A percentile compares a stretch with the other conserved stretches of the same genome.
phyloP scores from a whole-genome alignment of 345 rosid species.

The Erodium maritimum region DNA sequence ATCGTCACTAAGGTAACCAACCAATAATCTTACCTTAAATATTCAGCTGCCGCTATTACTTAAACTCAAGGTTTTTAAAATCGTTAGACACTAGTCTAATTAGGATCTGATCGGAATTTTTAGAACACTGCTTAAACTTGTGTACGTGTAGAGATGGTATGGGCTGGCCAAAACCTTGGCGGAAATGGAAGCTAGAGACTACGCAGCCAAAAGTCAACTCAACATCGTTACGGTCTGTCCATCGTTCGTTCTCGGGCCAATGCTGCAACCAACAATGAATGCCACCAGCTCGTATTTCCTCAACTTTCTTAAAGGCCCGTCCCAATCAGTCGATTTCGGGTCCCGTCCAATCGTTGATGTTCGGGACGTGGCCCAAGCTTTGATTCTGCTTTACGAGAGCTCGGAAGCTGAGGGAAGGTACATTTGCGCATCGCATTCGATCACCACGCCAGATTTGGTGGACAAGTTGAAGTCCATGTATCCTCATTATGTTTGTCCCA shows the following conservation, averaged over 20 bases:
- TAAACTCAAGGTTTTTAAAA: too few species aligned
- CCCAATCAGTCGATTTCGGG: slow-evolving; percentile 18
- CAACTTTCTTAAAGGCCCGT: slow-evolving; percentile 48
- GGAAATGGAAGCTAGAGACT: slow-evolving; percentile 58
- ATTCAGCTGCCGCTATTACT: background rate
- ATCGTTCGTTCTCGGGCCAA: slow-evolving; percentile 39
- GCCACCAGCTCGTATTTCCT: slow-evolving; percentile 42
- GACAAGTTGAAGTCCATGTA: slow-evolving; percentile 39
- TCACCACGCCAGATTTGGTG: slow-evolving; percentile 21
- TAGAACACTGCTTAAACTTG: background rate
- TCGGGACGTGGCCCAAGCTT: slow-evolving; percentile 23
- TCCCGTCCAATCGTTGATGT: slow-evolving; percentile 18
- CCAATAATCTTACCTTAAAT: too few species aligned
- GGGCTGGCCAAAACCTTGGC: slow-evolving; percentile 57
- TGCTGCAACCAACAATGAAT: slow-evolving; percentile 40
- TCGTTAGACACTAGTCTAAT: too few species aligned
- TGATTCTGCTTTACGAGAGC: slow-evolving; percentile 11
- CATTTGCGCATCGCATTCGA: slow-evolving; percentile 27
- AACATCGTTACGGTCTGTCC: slow-evolving; percentile 50
- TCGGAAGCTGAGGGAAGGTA: slow-evolving; percentile 44
- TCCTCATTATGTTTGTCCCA: slow-evolving; percentile 43
- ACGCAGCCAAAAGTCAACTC: slow-evolving; percentile 40
- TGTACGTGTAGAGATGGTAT: slow-evolving; percentile 53
- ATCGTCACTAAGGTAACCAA: slow-evolving; percentile 17
- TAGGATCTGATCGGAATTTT: too few species aligned